Conservation (phyloP, 495 filamentous ascomycete species). For the Aspergillus conjunctus region DNA sequence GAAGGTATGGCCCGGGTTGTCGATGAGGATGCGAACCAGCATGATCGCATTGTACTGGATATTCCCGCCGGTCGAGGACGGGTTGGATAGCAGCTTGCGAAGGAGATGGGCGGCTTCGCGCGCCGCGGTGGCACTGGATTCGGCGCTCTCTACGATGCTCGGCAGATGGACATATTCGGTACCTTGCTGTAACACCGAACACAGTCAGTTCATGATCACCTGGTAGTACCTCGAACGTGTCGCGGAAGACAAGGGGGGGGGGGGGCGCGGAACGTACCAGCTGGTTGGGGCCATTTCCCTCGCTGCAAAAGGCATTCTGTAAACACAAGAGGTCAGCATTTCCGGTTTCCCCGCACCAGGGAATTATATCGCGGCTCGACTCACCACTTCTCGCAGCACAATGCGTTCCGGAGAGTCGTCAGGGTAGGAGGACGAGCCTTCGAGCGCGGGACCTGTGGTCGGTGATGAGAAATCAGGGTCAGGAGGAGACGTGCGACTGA, state of each 20-base stretch:
- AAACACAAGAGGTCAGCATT: slow-evolving; percentile 13
- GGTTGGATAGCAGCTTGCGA: slow-evolving; percentile 75
- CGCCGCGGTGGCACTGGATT: slow-evolving; percentile 85
- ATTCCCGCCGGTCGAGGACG: slow-evolving; percentile 62
- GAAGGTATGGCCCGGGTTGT: slow-evolving; percentile 90
- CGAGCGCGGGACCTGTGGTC: slow-evolving; percentile 27
- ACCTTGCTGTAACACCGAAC: slow-evolving; percentile 49
- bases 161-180: slow-evolving; percentile 94
- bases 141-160: slow-evolving; percentile 89
- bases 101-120: slow-evolving; percentile 74
- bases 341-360: slow-evolving; percentile 7
- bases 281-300: slow-evolving; percentile 62
- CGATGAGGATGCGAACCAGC: slow-evolving; percentile 86
- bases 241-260: not conserved
- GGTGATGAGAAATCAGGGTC: slow-evolving; percentile 15
- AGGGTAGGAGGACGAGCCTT: slow-evolving; percentile 24
- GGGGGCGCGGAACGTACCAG: slow-evolving; percentile 51
- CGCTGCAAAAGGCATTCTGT: slow-evolving; percentile 76
- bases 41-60: slow-evolving; percentile 96
- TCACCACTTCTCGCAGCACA: slow-evolving; percentile 53
- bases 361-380: slow-evolving; percentile 3
- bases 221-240: not conserved
- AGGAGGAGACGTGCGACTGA: slow-evolving; percentile 8
- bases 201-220: not conserved
- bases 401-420: slow-evolving; percentile 53